Conservation (phyloP, 75 land plant genomes). For the Ceratopteris richardii region DNA sequence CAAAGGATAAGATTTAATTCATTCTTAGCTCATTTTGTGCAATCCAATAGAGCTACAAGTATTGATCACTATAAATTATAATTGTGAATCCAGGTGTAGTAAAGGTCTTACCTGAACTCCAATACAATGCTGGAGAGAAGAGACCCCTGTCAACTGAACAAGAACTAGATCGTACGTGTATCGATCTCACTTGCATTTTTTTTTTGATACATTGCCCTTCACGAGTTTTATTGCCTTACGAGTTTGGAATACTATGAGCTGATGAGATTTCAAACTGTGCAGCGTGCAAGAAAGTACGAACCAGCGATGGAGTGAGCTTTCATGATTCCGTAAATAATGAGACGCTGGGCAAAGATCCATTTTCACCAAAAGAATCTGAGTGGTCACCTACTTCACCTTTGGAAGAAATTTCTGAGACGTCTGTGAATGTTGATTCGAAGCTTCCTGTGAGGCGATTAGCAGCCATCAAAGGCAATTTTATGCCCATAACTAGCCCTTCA, state of each 20-base stretch:
- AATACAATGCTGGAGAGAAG: slow-evolving; percentile 7
- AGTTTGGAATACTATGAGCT: no score
- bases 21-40: no score
- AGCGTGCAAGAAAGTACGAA: background rate
- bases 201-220: no score
- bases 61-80: no score
- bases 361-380: slow-evolving; percentile 19
- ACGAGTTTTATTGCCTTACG: no score
- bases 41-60: no score
- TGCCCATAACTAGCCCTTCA: slow-evolving; percentile 63
- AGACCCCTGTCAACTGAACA: slow-evolving; percentile 8
- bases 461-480: slow-evolving; percentile 71
- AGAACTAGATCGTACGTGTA: background rate
- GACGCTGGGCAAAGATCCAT: slow-evolving; percentile 40
- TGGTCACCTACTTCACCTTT: slow-evolving; percentile 4
- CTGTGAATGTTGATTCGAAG: slow-evolving; percentile 16
- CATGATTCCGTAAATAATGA: background rate
- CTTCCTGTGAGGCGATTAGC: slow-evolving; percentile 45
- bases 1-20: no score
- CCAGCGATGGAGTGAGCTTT: slow-evolving; percentile 14
- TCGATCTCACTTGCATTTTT: background rate
- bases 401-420: slow-evolving; percentile 12
- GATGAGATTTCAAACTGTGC: background rate
- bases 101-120: no score
- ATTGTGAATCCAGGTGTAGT: no score